Base-by-base conservation (phyloP, 768 basidiomycete genomes). In the Tulasnella sp. region DNA sequence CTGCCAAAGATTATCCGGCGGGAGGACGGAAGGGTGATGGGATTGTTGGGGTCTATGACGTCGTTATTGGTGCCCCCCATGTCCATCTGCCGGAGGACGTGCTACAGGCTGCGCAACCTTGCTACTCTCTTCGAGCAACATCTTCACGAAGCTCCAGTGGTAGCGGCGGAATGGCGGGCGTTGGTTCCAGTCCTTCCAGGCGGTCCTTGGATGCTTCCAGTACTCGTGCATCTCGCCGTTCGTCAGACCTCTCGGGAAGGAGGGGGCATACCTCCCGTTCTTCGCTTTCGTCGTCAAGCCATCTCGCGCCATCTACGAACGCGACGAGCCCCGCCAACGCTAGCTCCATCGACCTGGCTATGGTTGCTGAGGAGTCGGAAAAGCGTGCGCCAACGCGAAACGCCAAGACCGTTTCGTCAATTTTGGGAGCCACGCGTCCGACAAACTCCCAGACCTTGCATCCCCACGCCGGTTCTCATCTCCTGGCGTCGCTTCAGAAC, bases 31-130 rank as follows among this genome's bases (percentile, higher is more conserved):
- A 41, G 8, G 40, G 7, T 19, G 40, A 60, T 59, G 45, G 59
- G 34, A 40, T 51, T 61, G 15, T 57, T 11, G 40, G 19, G 2
- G 60, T 68, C 11, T 55, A 62, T 4, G 67, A 68, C 35, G 62
- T 56, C 4, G 69, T 69, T 14, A 41, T 61, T 2, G 64, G 64
- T 23, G 63, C 64, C 37, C 59, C 69, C 21, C 69, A 70, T 46
- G 69, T 70, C 3, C 69, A 70, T 62, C 43, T 62, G 17, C 67
- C 69, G 0, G 63, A 61, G 11, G 65, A 66, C 32, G 27, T 56
- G 25, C 39, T 62, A 23, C 55, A 40, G 17, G 25, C 19, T 9
- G 37, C 25, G 27, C 31, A 52, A 14, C 7, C 31, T 19, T n/a
- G 25, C 27, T 21, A 35, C 15, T 21, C 15, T 15, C 19, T 57